Percentiles rank a stretch among this genome's conserved stretches.
Evolutionary conservation across 768 basidiomycete species (phyloP).

Genomic region (Lentinula detonsa): DNA sequence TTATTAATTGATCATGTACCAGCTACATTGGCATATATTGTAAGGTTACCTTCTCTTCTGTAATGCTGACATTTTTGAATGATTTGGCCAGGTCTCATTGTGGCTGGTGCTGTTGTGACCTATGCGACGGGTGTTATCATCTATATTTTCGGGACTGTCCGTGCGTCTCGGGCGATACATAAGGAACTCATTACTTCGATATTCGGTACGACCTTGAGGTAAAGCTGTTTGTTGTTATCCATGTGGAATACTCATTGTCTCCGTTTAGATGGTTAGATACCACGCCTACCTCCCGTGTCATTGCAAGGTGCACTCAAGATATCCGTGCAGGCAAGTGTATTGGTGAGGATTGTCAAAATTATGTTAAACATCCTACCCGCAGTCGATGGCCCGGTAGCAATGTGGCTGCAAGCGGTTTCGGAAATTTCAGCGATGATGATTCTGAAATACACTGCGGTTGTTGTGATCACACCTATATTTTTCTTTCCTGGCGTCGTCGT

Average conservation of each 20-base stretch:
- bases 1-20: not conserved
- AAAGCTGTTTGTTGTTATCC: not conserved
- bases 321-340: conserved; percentile 24
- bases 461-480: conserved; percentile 20
- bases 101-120: conserved; percentile 14
- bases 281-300: conserved; percentile 44
- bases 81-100: conserved; percentile 12
- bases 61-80: not conserved
- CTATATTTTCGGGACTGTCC: conserved; percentile 29
- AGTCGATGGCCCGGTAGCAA: conserved; percentile 13
- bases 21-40: conserved; percentile 36
- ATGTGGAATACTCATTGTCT: not conserved
- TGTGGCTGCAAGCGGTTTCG: conserved; percentile 7
- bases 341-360: not conserved
- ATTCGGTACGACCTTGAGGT: conserved; percentile 40
- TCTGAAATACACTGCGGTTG: conserved; percentile 20
- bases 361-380: not conserved
- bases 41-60: not conserved
- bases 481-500: conserved; percentile 20
- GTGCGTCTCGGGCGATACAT: conserved; percentile 37
- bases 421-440: conserved; percentile 13
- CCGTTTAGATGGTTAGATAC: conserved; percentile 41
- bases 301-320: conserved; percentile 43
- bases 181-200: conserved; percentile 29
- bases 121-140: conserved; percentile 22